Evolutionary conservation across 495 filamentous ascomycete genomes (phyloP).

Genomic region (Talaromyces proteolyticus): DNA sequence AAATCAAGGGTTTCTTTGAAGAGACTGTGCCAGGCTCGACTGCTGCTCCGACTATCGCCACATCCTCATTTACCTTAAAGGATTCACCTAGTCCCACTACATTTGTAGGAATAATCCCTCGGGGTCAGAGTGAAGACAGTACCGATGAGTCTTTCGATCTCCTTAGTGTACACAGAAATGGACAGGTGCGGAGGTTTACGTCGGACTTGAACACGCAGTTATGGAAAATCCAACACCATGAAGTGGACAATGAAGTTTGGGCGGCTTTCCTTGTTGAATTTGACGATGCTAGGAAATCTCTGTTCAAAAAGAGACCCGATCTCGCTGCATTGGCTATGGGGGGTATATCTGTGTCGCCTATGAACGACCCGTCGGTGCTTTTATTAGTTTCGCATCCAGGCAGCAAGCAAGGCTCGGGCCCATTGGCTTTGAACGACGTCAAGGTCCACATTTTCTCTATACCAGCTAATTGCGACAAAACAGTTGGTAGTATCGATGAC

Average conservation of each 20-base stretch:
- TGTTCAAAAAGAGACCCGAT: conserved; percentile 39
- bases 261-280: conserved; percentile 38
- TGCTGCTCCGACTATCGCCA: conserved; percentile 32
- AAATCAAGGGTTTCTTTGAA: conserved; percentile 49
- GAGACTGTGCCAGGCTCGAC: conserved; percentile 33
- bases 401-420: conserved; percentile 12
- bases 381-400: conserved; percentile 32
- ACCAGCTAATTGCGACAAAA: conserved; percentile 16
- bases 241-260: conserved; percentile 28
- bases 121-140: conserved; percentile 13
- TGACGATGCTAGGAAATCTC: conserved; percentile 36
- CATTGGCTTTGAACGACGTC: conserved; percentile 27
- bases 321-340: conserved; percentile 32
- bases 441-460: conserved; percentile 39
- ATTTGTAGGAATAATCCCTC: conserved; percentile 35
- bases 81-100: conserved; percentile 36
- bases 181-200: conserved; percentile 33
- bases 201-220: conserved; percentile 33
- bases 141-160: conserved; percentile 30
- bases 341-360: conserved; percentile 18
- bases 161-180: conserved; percentile 41
- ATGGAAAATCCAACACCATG: conserved; percentile 36
- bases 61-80: conserved; percentile 30
- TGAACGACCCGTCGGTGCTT: conserved; percentile 31
- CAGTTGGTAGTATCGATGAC: conserved; percentile 17